A percentile compares a stretch with the other conserved stretches of the same genome.
Evolutionary conservation across 306 rosid genomes (phyloP).

Genomic region (Inga oerstediana): DNA sequence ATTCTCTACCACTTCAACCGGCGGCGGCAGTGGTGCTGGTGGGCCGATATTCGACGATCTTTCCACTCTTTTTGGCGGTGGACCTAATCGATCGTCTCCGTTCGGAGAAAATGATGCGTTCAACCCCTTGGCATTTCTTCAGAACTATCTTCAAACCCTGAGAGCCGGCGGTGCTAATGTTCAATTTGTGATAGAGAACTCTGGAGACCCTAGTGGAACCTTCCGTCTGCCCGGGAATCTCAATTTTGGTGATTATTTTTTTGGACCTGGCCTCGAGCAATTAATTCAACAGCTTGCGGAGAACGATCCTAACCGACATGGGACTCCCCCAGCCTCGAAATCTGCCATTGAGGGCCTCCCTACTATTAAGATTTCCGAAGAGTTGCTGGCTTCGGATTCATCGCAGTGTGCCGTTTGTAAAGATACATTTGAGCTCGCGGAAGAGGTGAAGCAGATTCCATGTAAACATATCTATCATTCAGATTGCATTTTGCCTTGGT

Average conservation of each 20-base stretch:
- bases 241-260: conserved; percentile 78
- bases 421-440: conserved; percentile 64
- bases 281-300: conserved; percentile 85
- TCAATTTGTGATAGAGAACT: conserved; percentile 63
- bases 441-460: conserved; percentile 75
- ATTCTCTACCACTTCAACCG: conserved; percentile 30
- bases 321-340: conserved; percentile 81
- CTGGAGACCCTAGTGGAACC: conserved; percentile 50
- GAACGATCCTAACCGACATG: conserved; percentile 79
- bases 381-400: conserved; percentile 59
- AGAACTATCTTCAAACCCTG: conserved; percentile 68
- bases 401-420: conserved; percentile 88
- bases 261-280: conserved; percentile 85
- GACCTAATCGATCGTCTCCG: conserved; percentile 39
- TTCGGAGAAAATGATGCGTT: conserved; percentile 61
- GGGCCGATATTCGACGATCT: conserved; percentile 49
- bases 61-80: conserved; percentile 57
- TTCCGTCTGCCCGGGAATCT: conserved; percentile 54
- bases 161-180: conserved; percentile 66
- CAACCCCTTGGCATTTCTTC: conserved; percentile 69
- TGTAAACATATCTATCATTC: conserved; percentile 81
- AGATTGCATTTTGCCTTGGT: conserved; percentile 76
- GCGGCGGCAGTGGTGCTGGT: conserved; percentile 12
- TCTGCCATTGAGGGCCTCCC: conserved; percentile 67
- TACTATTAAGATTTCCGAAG: conserved; percentile 43